A percentile compares a stretch with the other conserved stretches of the same genome.
phyloP scores from a whole-genome alignment of 2,329 filamentous ascomycete genomes.

The Cercospora sojina region DNA sequence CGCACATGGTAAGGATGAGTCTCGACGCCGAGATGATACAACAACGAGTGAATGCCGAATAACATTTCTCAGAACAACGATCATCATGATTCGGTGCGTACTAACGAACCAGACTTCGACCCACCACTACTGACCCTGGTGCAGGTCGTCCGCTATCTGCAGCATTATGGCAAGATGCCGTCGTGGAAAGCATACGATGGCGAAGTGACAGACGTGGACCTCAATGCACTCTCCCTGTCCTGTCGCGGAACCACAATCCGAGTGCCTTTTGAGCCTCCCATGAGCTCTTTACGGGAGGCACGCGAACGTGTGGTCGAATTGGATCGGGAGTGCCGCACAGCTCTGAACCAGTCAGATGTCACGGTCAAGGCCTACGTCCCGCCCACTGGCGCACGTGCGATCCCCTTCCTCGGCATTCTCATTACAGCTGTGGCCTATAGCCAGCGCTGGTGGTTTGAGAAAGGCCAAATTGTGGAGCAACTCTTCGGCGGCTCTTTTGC shows the following conservation, averaged over 20 bases:
- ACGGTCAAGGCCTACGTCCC: slow-evolving; percentile 54
- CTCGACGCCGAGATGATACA: neutral
- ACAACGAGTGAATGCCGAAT: neutral
- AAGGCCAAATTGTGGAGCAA: slow-evolving; percentile 45
- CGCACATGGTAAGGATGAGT: neutral
- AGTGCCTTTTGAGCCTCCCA: slow-evolving; percentile 68
- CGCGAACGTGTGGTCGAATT: slow-evolving; percentile 72
- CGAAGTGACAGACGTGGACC: slow-evolving; percentile 63
- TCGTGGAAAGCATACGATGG: slow-evolving; percentile 57
- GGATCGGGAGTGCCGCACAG: slow-evolving; percentile 59
- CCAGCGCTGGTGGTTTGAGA: slow-evolving; percentile 53
- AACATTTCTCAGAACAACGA: slow-evolving; percentile 62
- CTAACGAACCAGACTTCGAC: neutral
- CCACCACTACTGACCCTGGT: slow-evolving; percentile 2
- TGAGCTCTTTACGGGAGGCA: slow-evolving; percentile 66
- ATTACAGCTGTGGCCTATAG: slow-evolving; percentile 56
- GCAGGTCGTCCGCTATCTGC: slow-evolving; percentile 70
- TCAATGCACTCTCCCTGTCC: slow-evolving; percentile 61
- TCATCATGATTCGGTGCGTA: slow-evolving; percentile 64
- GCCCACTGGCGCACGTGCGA: slow-evolving; percentile 52
- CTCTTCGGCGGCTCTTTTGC: slow-evolving; percentile 57
- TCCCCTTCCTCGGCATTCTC: slow-evolving; percentile 56
- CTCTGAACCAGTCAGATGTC: slow-evolving; percentile 61
- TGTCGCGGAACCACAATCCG: slow-evolving; percentile 52
- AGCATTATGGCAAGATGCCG: slow-evolving; percentile 64